phyloP scores from a whole-genome alignment of 1,284 basidiomycete species.

The Athelia psychrophila region DNA sequence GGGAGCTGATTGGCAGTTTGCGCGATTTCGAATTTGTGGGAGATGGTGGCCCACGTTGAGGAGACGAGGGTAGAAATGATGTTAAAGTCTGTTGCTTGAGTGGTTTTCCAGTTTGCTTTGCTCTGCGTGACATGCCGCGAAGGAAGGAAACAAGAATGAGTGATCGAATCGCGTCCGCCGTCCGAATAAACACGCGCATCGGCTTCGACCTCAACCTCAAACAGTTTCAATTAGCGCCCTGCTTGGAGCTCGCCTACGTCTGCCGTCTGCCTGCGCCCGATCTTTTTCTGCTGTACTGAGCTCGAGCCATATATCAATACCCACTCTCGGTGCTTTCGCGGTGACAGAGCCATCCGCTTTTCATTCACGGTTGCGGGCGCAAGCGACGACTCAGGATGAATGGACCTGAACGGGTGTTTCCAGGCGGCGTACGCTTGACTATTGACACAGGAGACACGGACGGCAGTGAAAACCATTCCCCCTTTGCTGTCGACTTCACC shows the following conservation, averaged over 20 bases:
- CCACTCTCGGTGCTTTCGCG: no score
- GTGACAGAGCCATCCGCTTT: no score
- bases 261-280: no score
- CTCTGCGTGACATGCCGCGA: slow-evolving; percentile 15
- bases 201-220: no score
- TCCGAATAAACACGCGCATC: no score
- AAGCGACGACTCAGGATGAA: neutral
- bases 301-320: no score
- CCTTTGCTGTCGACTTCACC: neutral
- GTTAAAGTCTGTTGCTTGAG: slow-evolving; percentile 30
- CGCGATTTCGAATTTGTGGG: neutral
- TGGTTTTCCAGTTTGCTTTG: slow-evolving; percentile 8
- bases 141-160: neutral
- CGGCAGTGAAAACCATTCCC: neutral
- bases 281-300: no score
- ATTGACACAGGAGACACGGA: neutral
- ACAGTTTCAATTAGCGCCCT: no score
- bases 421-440: neutral
- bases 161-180: neutral
- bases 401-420: neutral
- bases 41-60: neutral
- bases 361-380: no score
- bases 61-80: slow-evolving; percentile 19
- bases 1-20: neutral
- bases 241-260: no score